Evolutionary conservation across 768 basidiomycete species (phyloP).

Genomic region (Roridomyces roridus): DNA sequence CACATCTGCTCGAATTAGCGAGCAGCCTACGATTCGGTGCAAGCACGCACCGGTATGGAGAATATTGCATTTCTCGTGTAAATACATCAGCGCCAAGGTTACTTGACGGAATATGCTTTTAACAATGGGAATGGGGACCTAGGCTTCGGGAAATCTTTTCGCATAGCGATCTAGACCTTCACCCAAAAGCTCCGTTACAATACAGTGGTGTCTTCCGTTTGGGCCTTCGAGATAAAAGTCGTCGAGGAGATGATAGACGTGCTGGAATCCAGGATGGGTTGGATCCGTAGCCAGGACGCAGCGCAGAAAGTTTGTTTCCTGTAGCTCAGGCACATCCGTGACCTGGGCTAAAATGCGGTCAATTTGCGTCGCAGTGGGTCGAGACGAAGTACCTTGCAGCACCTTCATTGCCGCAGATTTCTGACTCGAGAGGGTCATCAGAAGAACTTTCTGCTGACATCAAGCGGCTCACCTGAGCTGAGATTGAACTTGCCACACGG

Average conservation of each 20-base stretch:
- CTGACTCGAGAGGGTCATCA: neutral
- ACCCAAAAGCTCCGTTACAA: slow-evolving; percentile 84
- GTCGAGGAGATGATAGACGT: slow-evolving; percentile 79
- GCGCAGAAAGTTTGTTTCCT: slow-evolving; percentile 4
- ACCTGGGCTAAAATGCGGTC: slow-evolving; percentile 3
- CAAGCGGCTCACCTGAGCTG: neutral
- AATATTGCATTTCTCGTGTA: slow-evolving; percentile 15
- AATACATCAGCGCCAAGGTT: neutral
- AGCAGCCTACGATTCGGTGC: neutral
- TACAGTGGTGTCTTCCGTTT: slow-evolving; percentile 85
- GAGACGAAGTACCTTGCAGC: slow-evolving; percentile 4
- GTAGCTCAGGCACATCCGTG: slow-evolving; percentile 4
- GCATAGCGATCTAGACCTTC: slow-evolving; percentile 8
- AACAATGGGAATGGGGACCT: neutral
- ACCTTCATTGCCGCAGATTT: slow-evolving; percentile 11
- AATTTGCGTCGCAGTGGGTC: neutral
- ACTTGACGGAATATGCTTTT: neutral
- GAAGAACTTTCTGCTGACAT: too few relatives aligned
- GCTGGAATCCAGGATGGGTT: slow-evolving; percentile 57
- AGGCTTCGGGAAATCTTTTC: neutral
- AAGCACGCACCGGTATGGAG: slow-evolving; percentile 7
- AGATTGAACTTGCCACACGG: slow-evolving; percentile 44
- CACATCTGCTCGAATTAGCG: slow-evolving; percentile 3
- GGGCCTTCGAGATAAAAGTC: slow-evolving; percentile 79
- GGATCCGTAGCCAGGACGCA: slow-evolving; percentile 12